Evolutionary conservation across 192 early-diverging fungal genomes (phyloP).

Genomic region (Rhizoclosmatium sp.): DNA sequence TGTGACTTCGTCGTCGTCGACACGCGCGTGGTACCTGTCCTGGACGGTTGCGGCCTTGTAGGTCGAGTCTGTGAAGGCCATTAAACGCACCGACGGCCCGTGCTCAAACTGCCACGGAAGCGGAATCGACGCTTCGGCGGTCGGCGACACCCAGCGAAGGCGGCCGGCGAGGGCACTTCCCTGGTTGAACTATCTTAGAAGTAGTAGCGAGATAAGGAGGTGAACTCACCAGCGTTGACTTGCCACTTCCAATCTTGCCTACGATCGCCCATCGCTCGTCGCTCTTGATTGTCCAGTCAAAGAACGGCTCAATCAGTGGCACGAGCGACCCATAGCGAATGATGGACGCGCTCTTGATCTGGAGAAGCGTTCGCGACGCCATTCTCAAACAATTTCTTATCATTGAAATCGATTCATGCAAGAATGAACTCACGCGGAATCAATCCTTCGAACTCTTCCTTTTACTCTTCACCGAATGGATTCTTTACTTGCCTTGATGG

Average conservation of each 20-base stretch:
- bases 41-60: conserved; percentile 51
- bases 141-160: conserved; percentile 46
- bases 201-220: conserved; percentile 6
- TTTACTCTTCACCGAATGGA: background rate
- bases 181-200: background rate
- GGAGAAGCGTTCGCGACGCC: background rate
- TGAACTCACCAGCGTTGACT: conserved; percentile 54
- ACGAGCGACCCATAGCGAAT: background rate
- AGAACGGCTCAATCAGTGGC: background rate
- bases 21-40: conserved; percentile 58
- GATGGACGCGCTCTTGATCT: conserved; percentile 6
- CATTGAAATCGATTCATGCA: background rate
- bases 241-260: conserved; percentile 53
- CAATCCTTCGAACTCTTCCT: background rate
- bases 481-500: conserved; percentile 72
- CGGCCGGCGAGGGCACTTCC: conserved; percentile 25
- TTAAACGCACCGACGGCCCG: conserved; percentile 38
- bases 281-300: conserved; percentile 3
- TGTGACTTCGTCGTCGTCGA: conserved; percentile 40
- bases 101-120: background rate
- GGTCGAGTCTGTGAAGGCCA: conserved; percentile 41
- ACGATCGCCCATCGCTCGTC: conserved; percentile 34
- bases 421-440: background rate
- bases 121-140: conserved; percentile 27
- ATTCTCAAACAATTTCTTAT: background rate